A percentile compares a stretch with the other conserved stretches of the same genome.
phyloP scores from a whole-genome alignment of 2,329 filamentous ascomycete genomes.

The Myotisia sp. region DNA sequence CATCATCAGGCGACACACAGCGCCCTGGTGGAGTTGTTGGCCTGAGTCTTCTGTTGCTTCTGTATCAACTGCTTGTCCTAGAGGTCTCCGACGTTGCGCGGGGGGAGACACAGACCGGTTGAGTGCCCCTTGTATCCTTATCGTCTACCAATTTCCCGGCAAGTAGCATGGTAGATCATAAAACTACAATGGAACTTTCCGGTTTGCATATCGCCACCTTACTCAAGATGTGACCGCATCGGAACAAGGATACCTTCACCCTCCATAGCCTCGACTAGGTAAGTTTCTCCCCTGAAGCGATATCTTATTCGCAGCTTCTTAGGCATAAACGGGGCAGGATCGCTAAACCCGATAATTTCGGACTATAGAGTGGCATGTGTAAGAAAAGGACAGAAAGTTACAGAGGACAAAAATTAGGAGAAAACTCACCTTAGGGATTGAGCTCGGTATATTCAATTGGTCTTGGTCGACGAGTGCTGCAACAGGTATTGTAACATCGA shows the following conservation, averaged over 20 bases:
- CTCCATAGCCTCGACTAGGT: constrained; percentile 26
- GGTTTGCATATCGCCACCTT: too few relatives aligned
- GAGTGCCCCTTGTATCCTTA: too few relatives aligned
- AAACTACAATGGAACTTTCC: too few relatives aligned
- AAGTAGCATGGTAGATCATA: too few relatives aligned
- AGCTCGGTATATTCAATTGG: constrained; percentile 26
- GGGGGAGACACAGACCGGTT: too few relatives aligned
- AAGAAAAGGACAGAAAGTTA: constrained; percentile 11
- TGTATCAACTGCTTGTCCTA: too few relatives aligned
- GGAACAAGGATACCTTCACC: constrained; percentile 26
- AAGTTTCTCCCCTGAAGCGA: constrained; percentile 25
- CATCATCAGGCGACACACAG: too few relatives aligned
- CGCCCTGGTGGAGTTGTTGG: too few relatives aligned
- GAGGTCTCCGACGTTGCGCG: too few relatives aligned
- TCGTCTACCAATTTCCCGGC: too few relatives aligned
- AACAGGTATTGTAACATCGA: constrained; percentile 32
- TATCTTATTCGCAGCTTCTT: constrained; percentile 31
- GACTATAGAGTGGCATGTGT: constrained; percentile 24
- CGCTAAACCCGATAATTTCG: constrained; percentile 31
- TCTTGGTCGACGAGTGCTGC: constrained; percentile 31
- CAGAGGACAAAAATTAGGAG: neutral
- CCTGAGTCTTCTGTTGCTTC: too few relatives aligned
- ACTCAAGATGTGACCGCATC: constrained; percentile 23
- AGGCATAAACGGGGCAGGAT: constrained; percentile 28
- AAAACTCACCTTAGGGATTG: constrained; percentile 22